phyloP scores from a whole-genome alignment of 192 early-diverging fungal genomes.

The Linnemannia exigua region DNA sequence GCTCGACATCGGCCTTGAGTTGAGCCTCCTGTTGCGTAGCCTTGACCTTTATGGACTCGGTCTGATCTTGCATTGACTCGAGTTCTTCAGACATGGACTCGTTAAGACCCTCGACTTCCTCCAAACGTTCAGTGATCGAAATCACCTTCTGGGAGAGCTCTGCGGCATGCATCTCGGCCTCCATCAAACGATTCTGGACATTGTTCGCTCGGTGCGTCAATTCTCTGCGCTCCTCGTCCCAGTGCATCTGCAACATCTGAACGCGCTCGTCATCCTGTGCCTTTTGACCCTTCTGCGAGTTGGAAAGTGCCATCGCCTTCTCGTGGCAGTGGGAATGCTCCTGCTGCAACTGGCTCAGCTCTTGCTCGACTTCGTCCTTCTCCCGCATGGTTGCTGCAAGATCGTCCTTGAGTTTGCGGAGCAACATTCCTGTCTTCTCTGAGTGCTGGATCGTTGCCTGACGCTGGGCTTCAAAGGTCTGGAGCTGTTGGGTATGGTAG shows the following conservation, averaged over 20 bases:
- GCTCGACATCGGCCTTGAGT: constrained; percentile 48
- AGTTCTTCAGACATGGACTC: constrained; percentile 39
- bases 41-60: constrained; percentile 13
- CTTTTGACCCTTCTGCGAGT: constrained; percentile 5
- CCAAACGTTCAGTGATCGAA: constrained; percentile 31
- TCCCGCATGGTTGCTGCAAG: constrained; percentile 43
- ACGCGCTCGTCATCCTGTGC: constrained; percentile 44
- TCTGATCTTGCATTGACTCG: constrained; percentile 28
- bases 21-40: constrained; percentile 18
- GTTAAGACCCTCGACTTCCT: constrained; percentile 40
- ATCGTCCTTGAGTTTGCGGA: constrained; percentile 50
- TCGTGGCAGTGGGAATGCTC: constrained; percentile 35
- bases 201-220: constrained; percentile 11
- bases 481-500: constrained; percentile 22
- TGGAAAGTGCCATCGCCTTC: not conserved
- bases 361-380: constrained; percentile 26
- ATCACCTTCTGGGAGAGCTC: constrained; percentile 54
- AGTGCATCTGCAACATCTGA: constrained; percentile 30
- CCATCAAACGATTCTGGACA: constrained; percentile 29
- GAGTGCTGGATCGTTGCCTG: constrained; percentile 36
- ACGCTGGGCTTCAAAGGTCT: constrained; percentile 32
- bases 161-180: constrained; percentile 44
- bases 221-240: constrained; percentile 45
- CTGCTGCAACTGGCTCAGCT: constrained; percentile 29
- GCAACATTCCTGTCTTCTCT: constrained; percentile 33